These are phyloP conservation scores for Asterophora lycoperdoides DNA, from an alignment of 768 basidiomycete species.

Conservation along the genomic window DNA sequence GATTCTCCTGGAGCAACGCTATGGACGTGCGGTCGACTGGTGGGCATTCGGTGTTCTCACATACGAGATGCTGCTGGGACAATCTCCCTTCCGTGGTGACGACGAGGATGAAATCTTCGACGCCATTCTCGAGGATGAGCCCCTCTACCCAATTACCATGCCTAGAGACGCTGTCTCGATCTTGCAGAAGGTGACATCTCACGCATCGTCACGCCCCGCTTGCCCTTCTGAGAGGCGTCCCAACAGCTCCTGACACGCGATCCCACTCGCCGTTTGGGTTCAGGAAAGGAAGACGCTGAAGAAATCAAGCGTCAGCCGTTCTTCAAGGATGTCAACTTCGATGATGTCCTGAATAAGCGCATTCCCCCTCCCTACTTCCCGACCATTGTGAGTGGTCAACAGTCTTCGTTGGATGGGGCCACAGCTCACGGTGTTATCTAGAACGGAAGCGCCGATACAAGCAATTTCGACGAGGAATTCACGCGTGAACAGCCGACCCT, in stretches of 20 bases:
- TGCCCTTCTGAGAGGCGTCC: neutral
- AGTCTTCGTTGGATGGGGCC: neutral
- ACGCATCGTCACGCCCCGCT: neutral
- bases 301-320: slow-evolving; percentile 97
- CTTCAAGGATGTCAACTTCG: slow-evolving; percentile 97
- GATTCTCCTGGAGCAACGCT: slow-evolving; percentile 99
- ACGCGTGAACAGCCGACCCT: slow-evolving; percentile 95
- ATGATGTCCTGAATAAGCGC: slow-evolving; percentile 95
- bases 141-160: slow-evolving; percentile 98
- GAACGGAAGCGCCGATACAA: slow-evolving; percentile 84
- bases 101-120: slow-evolving; percentile 99
- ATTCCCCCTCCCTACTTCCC: slow-evolving; percentile 98
- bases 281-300: slow-evolving; percentile 88
- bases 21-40: slow-evolving; percentile 98
- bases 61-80: slow-evolving; percentile 98
- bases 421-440: slow-evolving; percentile 23
- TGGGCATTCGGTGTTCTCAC: slow-evolving; percentile 99
- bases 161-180: slow-evolving; percentile 95
- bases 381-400: slow-evolving; percentile 65
- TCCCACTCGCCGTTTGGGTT: slow-evolving; percentile 84
- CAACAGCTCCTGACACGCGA: slow-evolving; percentile 86
- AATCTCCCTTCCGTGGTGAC: slow-evolving; percentile 98
- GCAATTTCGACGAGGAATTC: slow-evolving; percentile 97
- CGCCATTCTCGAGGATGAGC: slow-evolving; percentile 97
- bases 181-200: slow-evolving; percentile 71